phyloP scores from a whole-genome alignment of 176 grass and related monocot species.

The Eragrostis nindensis region DNA sequence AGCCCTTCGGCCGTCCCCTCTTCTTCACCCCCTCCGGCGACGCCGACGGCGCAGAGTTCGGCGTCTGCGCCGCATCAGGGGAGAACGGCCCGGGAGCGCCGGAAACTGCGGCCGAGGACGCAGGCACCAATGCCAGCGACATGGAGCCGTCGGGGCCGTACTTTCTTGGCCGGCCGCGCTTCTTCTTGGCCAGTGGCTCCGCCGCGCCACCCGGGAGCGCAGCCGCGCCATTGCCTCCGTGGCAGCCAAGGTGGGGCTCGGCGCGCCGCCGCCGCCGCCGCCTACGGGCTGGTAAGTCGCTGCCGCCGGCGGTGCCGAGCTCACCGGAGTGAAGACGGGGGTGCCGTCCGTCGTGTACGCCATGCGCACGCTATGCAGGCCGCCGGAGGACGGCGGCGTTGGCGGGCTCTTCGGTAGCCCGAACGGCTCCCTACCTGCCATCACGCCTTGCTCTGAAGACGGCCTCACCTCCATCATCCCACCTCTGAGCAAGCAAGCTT shows the following conservation, averaged over 20 bases:
- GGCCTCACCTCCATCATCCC: conserved; percentile 68
- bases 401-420: conserved; percentile 67
- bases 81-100: conserved; percentile 44
- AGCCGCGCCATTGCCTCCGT: conserved; percentile 43
- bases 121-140: conserved; percentile 73
- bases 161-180: conserved; percentile 92
- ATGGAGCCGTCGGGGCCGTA: conserved; percentile 78
- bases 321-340: conserved; percentile 68
- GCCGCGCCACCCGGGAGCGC: conserved; percentile 34
- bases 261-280: conserved; percentile 10
- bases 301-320: conserved; percentile 46
- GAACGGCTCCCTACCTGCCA: conserved; percentile 85
- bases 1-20: conserved; percentile 79
- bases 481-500: background rate
- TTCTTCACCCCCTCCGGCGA: conserved; percentile 62
- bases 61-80: background rate
- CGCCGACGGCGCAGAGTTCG: conserved; percentile 21
- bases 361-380: conserved; percentile 72
- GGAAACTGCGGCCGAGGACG: conserved; percentile 22
- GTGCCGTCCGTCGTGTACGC: conserved; percentile 77
- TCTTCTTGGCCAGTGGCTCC: conserved; percentile 58
- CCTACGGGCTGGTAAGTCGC: conserved; percentile 51
- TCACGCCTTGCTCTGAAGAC: conserved; percentile 54
- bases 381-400: conserved; percentile 45
- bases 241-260: conserved; percentile 30